Percentiles rank a stretch among this genome's conserved stretches.
These are phyloP conservation scores for Sarocladium brachiariae DNA, from an alignment of 2,329 filamentous ascomycete species.

Conservation along the genomic window DNA sequence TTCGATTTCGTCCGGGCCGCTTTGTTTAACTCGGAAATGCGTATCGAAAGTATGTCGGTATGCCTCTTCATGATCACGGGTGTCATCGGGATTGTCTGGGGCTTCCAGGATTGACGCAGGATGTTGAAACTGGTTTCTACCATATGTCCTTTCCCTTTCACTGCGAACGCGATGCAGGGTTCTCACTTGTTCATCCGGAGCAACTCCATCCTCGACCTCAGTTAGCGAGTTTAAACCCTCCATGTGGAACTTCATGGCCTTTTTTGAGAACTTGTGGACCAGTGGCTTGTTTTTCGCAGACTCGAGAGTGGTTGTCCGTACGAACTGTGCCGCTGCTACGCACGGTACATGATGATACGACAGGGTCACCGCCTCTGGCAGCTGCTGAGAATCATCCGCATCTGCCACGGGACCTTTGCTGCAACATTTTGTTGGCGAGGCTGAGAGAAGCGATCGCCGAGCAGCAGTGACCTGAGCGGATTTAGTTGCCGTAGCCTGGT, in stretches of 20 bases:
- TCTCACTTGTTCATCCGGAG: slow-evolving; percentile 28
- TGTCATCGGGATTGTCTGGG: slow-evolving; percentile 26
- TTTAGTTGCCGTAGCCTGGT: slow-evolving; percentile 9
- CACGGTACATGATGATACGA: slow-evolving; percentile 45
- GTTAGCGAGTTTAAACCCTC: slow-evolving; percentile 21
- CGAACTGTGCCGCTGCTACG: slow-evolving; percentile 48
- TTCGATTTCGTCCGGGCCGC: background rate
- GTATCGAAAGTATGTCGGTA: slow-evolving; percentile 17
- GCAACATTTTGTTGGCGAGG: background rate
- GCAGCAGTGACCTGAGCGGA: slow-evolving; percentile 1
- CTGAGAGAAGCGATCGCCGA: background rate
- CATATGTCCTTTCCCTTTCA: slow-evolving; percentile 29
- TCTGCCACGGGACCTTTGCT: background rate
- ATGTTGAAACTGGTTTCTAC: slow-evolving; percentile 38
- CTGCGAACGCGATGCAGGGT: slow-evolving; percentile 31
- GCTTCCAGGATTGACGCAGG: slow-evolving; percentile 27
- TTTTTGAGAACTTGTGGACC: slow-evolving; percentile 35
- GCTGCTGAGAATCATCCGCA: background rate
- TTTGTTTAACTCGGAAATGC: background rate
- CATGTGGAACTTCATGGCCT: slow-evolving; percentile 34
- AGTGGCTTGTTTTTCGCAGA: slow-evolving; percentile 10
- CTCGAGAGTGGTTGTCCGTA: slow-evolving; percentile 43
- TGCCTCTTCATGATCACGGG: slow-evolving; percentile 9
- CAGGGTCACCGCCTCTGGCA: slow-evolving; percentile 14
- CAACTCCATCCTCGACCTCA: slow-evolving; percentile 16